Evolutionary conservation across 768 basidiomycete genomes (phyloP).

Genomic region (Psilocybe tampanensis): DNA sequence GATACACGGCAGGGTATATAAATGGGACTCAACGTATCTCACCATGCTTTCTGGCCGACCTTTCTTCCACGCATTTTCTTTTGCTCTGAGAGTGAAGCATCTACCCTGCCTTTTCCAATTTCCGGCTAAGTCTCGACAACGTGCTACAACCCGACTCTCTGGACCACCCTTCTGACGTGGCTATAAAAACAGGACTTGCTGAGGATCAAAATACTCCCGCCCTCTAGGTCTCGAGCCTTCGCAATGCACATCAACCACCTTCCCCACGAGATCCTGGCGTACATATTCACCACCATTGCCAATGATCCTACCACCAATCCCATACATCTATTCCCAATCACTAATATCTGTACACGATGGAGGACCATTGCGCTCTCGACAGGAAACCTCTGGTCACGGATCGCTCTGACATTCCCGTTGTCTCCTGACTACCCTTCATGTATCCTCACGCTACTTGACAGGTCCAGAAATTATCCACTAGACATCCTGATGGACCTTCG

Average conservation of each 20-base stretch:
- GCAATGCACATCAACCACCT: slow-evolving; percentile 22
- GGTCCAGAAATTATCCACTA: slow-evolving; percentile 50
- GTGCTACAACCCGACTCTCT: too few species aligned
- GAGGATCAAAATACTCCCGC: too few species aligned
- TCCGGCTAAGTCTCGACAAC: too few species aligned
- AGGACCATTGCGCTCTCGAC: slow-evolving; percentile 47
- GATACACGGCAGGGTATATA: not conserved
- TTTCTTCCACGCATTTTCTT: too few species aligned
- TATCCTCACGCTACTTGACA: slow-evolving; percentile 38
- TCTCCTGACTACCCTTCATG: slow-evolving; percentile 38
- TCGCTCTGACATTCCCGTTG: slow-evolving; percentile 47
- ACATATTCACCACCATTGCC: slow-evolving; percentile 34
- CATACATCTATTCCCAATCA: slow-evolving; percentile 29
- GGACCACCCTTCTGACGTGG: too few species aligned
- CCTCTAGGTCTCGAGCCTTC: too few species aligned
- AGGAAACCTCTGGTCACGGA: slow-evolving; percentile 51
- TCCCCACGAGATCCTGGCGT: slow-evolving; percentile 36
- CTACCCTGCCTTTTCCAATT: too few species aligned
- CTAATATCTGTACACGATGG: slow-evolving; percentile 56
- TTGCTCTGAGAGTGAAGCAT: too few species aligned
- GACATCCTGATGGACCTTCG: slow-evolving; percentile 60
- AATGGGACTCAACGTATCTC: not conserved
- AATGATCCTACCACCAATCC: slow-evolving; percentile 15
- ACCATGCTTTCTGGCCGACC: too few species aligned
- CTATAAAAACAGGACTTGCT: too few species aligned